Evolutionary conservation across 2,329 filamentous ascomycete species (phyloP).

Genomic region (Ophiostoma quercus): DNA sequence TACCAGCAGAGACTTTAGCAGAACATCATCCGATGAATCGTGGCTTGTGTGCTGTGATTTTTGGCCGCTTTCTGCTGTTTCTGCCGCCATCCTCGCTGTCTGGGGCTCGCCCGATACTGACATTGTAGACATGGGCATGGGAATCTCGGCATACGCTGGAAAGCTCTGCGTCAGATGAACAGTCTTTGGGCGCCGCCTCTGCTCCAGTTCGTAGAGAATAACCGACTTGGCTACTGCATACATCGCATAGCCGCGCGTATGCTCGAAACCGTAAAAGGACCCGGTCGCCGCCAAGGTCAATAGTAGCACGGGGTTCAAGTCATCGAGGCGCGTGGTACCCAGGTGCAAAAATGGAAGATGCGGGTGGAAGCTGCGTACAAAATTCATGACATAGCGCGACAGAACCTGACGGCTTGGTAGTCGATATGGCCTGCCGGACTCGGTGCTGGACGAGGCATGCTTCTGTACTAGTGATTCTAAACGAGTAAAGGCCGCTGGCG

Average conservation of each 20-base stretch:
- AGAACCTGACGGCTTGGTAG: not conserved
- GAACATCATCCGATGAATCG: not conserved
- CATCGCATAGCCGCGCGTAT: constrained; percentile 15
- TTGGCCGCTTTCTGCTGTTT: not conserved
- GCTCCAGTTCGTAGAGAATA: not conserved
- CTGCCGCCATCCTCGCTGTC: not conserved
- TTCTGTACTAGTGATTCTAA: not conserved
- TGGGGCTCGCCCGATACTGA: not conserved
- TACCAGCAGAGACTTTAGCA: not conserved
- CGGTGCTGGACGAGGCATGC: not conserved
- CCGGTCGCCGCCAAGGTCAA: constrained; percentile 15
- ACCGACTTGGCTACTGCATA: constrained; percentile 2
- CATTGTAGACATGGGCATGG: not conserved
- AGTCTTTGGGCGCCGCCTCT: not conserved
- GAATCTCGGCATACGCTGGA: not conserved
- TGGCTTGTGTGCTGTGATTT: not conserved
- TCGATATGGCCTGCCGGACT: not conserved
- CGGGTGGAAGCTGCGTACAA: constrained; percentile 15
- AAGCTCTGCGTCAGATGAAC: not conserved
- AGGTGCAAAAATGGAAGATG: constrained; percentile 19
- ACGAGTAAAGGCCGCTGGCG: not conserved
- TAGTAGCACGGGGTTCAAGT: constrained; percentile 13
- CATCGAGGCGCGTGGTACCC: constrained; percentile 10
- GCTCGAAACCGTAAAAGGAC: constrained; percentile 19
- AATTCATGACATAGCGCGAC: not conserved